phyloP scores from a whole-genome alignment of 768 basidiomycete species.

The Amanita pseudoporphyria region DNA sequence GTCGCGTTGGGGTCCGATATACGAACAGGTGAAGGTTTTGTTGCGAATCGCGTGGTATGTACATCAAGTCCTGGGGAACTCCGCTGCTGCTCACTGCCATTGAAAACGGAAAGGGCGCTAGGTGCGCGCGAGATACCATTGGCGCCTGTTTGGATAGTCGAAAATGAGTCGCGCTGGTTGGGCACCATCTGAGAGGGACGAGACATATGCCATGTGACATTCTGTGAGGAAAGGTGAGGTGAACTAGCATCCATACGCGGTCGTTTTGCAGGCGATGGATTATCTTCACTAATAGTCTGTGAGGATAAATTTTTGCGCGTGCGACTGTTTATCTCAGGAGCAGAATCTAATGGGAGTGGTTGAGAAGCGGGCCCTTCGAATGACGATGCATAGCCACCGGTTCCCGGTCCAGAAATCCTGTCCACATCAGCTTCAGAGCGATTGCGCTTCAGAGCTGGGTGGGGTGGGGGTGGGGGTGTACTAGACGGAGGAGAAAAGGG shows the following conservation, averaged over 20 bases:
- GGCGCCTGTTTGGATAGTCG: constrained; percentile 21
- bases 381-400: constrained; percentile 12
- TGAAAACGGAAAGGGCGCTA: constrained; percentile 30
- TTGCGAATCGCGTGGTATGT: constrained; percentile 52
- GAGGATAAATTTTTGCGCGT: constrained; percentile 44
- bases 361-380: constrained; percentile 16
- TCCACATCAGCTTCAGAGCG: constrained; percentile 62
- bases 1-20: constrained; percentile 42
- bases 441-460: constrained; percentile 44
- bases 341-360: constrained; percentile 16
- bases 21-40: constrained; percentile 48
- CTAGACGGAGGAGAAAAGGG: constrained; percentile 35
- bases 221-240: constrained; percentile 24
- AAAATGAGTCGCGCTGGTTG: constrained; percentile 15
- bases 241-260: constrained; percentile 42
- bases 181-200: constrained; percentile 21
- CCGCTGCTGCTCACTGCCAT: constrained; percentile 32
- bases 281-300: constrained; percentile 45
- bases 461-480: constrained; percentile 43
- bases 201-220: constrained; percentile 23
- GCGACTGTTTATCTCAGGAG: constrained; percentile 30
- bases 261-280: constrained; percentile 66
- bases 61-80: constrained; percentile 31
- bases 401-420: constrained; percentile 14
- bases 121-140: constrained; percentile 41